A percentile compares a stretch with the other conserved stretches of the same genome.
phyloP scores from a whole-genome alignment of 768 basidiomycete genomes.

The Panus rudis region DNA sequence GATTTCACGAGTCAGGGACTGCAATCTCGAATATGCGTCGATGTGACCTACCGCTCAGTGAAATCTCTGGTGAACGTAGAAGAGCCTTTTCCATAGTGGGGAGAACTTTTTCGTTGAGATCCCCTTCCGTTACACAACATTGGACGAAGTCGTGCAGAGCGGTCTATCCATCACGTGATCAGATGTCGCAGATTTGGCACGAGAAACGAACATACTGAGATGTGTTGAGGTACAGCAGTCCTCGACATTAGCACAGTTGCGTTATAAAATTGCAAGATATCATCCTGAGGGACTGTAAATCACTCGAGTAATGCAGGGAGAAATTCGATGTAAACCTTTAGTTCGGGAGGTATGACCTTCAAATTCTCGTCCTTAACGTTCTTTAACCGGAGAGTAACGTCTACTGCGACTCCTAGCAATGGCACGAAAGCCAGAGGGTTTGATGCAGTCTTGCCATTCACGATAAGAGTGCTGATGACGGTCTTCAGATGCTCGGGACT shows the following conservation, averaged over 20 bases:
- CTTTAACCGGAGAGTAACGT: conserved; percentile 66
- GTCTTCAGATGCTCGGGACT: conserved; percentile 36
- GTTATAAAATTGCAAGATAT: conserved; percentile 54
- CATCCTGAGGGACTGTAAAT: conserved; percentile 32
- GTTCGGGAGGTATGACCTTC: conserved; percentile 35
- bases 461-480: conserved; percentile 49
- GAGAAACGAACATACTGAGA: conserved; percentile 38
- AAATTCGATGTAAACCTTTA: conserved; percentile 33
- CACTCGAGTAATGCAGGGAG: neutral
- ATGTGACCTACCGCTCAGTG: conserved; percentile 49
- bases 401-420: conserved; percentile 62
- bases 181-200: conserved; percentile 5
- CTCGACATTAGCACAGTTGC: conserved; percentile 63
- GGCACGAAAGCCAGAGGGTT: conserved; percentile 35
- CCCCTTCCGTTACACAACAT: conserved; percentile 40
- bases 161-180: conserved; percentile 25
- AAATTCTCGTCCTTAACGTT: conserved; percentile 37
- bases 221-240: conserved; percentile 48
- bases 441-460: conserved; percentile 41
- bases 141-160: conserved; percentile 58
- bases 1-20: conserved; percentile 1
- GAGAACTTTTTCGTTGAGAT: conserved; percentile 48
- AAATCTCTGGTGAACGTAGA: conserved; percentile 74
- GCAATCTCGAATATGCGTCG: conserved; percentile 2
- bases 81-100: conserved; percentile 77